Evolutionary conservation across 2,329 filamentous ascomycete species (phyloP).

Genomic region (Aspergillus cejpii): DNA sequence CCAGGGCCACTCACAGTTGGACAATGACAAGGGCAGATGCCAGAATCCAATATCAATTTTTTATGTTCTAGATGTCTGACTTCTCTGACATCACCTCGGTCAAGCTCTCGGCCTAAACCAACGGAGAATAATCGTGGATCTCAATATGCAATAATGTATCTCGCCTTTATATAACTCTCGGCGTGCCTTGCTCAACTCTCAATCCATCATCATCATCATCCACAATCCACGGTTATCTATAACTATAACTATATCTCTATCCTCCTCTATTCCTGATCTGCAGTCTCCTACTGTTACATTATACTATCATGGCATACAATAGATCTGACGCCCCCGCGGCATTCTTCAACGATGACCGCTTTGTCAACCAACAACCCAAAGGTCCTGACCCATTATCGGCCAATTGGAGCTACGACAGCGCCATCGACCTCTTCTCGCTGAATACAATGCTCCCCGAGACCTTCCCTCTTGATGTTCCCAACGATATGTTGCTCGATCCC

Average conservation of each 20-base stretch:
- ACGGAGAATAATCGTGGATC: background rate
- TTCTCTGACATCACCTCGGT: background rate
- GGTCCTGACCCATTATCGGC: conserved; percentile 31
- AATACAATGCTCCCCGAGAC: conserved; percentile 29
- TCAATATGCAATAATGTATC: background rate
- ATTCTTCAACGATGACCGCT: conserved; percentile 12
- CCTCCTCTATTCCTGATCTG: background rate
- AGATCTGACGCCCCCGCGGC: conserved; percentile 4
- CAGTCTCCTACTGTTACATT: background rate
- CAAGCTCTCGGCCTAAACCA: background rate
- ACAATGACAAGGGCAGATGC: conserved; percentile 1
- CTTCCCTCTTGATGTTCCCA: conserved; percentile 27
- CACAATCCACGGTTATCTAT: conserved; percentile 12
- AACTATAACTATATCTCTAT: conserved; percentile 2
- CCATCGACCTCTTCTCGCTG: conserved; percentile 31
- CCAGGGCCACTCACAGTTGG: conserved; percentile 4
- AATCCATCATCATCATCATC: conserved; percentile 5
- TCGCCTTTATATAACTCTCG: conserved; percentile 11
- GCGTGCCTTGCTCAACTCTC: conserved; percentile 1
- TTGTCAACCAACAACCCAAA: conserved; percentile 8
- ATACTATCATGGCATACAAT: conserved; percentile 11
- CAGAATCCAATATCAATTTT: background rate
- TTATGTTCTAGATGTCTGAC: background rate
- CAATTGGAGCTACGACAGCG: conserved; percentile 33
- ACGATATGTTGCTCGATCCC: conserved; percentile 25